A percentile compares a stretch with the other conserved stretches of the same genome.
Evolutionary conservation across 2,329 filamentous ascomycete genomes (phyloP).

Genomic region (Pyrenophora teres): DNA sequence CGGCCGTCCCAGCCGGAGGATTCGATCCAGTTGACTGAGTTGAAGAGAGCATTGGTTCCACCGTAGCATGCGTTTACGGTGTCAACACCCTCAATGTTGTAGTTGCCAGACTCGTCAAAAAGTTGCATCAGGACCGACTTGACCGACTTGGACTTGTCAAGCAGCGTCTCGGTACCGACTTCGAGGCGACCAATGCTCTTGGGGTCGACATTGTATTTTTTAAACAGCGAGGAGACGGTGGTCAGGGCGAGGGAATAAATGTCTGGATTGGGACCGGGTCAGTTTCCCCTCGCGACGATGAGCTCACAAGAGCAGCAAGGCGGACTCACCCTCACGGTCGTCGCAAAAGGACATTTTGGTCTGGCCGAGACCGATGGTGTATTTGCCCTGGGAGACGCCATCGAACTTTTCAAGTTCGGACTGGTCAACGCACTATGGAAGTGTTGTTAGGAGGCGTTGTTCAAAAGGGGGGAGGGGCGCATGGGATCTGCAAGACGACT

Average conservation of each 20-base stretch:
- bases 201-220: slow-evolving; percentile 59
- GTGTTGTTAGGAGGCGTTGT: slow-evolving; percentile 16
- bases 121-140: slow-evolving; percentile 61
- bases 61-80: slow-evolving; percentile 61
- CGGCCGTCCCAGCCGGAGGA: slow-evolving; percentile 60
- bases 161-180: slow-evolving; percentile 59
- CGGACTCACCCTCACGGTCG: slow-evolving; percentile 55
- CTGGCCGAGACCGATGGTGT: slow-evolving; percentile 61
- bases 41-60: slow-evolving; percentile 60
- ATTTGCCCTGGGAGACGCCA: slow-evolving; percentile 58
- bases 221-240: slow-evolving; percentile 56
- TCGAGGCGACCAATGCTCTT: slow-evolving; percentile 58
- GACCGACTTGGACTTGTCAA: slow-evolving; percentile 62
- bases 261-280: slow-evolving; percentile 44
- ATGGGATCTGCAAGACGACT: background rate
- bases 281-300: slow-evolving; percentile 7
- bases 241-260: slow-evolving; percentile 61
- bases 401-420: slow-evolving; percentile 60
- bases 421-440: slow-evolving; percentile 57
- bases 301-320: background rate
- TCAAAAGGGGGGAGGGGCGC: slow-evolving; percentile 14
- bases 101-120: slow-evolving; percentile 58
- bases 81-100: slow-evolving; percentile 59
- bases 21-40: slow-evolving; percentile 60
- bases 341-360: slow-evolving; percentile 62